Evolutionary conservation across 2,329 filamentous ascomycete species (phyloP), one percentile per base, ranked within the genome.

Genomic region (Penicillium verrucosum): DNA sequence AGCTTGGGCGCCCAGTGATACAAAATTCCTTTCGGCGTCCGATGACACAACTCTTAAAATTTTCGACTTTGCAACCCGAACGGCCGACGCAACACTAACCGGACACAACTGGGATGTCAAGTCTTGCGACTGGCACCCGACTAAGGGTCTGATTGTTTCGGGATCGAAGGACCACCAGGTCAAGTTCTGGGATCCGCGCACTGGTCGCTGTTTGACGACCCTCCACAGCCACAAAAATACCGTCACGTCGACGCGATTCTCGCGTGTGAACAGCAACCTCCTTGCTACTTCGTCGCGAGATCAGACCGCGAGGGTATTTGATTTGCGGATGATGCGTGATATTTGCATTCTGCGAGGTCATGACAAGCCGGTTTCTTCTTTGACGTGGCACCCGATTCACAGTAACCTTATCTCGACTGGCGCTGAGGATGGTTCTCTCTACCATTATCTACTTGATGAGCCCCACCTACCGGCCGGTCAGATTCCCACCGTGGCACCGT

Each of bases 91-190:
- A 0, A 88, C 89, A 11, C 78, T 99, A 38, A 89, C 88, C 38
- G 94, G 94, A n/a, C 94, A 99, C 73, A 91, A 92, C 62, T 99
- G 94, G 94, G 94, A 99, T 71, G 92, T 91, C 21, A 97, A 97
- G 75, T 90, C 87, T 51, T 95, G 95, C 56, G 93, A 99, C 72
- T 99, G 94, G 94, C 94, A 99, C 77, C 92, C 93, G 1, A 89
- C 88, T 21, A 97, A 97, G 77, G 94, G 94, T 1, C 78, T 99
- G 5, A 82, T 99, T 32, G 93, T 96, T 4, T 97, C 94, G 0
- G 94, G 94, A 37, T 97, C 93, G 11, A 99, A 99, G 77, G 94
- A 99, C 70, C 93, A 99, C 74, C 81, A 96, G 60, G 91, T 99
- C 69, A 97, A 97, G 74, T 85, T 99, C 42, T 99, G 94, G 94